A percentile compares a stretch with the other conserved stretches of the same genome.
Evolutionary conservation across 2,329 filamentous ascomycete species (phyloP).

Genomic region (Stachybotrys chlorohalonatus): DNA sequence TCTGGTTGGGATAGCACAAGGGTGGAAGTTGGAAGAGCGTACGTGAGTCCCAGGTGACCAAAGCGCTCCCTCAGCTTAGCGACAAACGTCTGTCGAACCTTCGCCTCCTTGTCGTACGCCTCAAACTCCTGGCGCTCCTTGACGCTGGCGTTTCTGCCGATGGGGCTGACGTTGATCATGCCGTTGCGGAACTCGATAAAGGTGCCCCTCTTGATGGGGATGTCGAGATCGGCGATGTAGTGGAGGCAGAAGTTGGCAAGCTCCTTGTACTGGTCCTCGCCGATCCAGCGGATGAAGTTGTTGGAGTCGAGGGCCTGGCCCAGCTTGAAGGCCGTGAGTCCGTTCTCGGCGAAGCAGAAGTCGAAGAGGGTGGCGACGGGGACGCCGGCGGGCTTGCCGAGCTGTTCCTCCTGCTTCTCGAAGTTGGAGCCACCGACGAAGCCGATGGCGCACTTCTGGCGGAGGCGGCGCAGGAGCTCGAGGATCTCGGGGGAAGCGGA

Average conservation of each 20-base stretch:
- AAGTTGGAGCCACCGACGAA: conserved; percentile 92
- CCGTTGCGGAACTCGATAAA: conserved; percentile 86
- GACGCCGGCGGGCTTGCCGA: conserved; percentile 53
- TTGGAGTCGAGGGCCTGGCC: conserved; percentile 67
- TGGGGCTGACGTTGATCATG: conserved; percentile 79
- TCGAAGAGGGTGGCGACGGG: conserved; percentile 85
- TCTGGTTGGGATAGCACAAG: background rate
- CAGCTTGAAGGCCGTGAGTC: conserved; percentile 80
- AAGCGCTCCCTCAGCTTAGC: conserved; percentile 71
- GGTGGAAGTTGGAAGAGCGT: conserved; percentile 21
- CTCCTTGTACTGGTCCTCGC: conserved; percentile 74
- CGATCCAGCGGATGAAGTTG: conserved; percentile 87
- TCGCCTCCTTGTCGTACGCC: conserved; percentile 68
- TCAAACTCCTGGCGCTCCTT: conserved; percentile 78
- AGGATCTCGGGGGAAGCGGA: conserved; percentile 73
- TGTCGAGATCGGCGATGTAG: conserved; percentile 76
- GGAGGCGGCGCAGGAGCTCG: conserved; percentile 65
- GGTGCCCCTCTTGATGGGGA: conserved; percentile 75
- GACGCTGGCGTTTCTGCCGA: conserved; percentile 76
- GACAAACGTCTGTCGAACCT: conserved; percentile 70
- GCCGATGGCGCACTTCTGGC: conserved; percentile 81
- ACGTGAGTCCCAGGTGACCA: conserved; percentile 76
- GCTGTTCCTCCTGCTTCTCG: conserved; percentile 90
- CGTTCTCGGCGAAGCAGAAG: conserved; percentile 97
- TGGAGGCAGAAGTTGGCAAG: conserved; percentile 68